phyloP scores from a whole-genome alignment of 176 grass and related monocot genomes.

The Oropetium thomaeum region DNA sequence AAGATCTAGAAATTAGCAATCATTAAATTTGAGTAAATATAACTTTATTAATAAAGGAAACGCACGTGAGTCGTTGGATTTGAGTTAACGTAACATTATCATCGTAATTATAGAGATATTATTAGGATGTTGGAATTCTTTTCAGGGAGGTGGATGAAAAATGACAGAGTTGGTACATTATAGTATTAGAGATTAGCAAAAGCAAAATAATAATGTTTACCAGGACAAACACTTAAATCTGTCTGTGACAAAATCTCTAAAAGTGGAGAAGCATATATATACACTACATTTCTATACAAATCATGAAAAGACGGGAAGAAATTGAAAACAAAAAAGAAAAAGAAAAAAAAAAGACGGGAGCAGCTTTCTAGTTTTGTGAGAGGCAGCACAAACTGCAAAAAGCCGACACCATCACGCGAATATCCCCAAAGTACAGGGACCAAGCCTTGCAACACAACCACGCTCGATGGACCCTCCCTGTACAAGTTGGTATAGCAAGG shows the following conservation, averaged over 20 bases:
- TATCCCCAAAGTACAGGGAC: slow-evolving; percentile 27
- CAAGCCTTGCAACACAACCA: slow-evolving; percentile 1
- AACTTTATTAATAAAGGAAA: no score
- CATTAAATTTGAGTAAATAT: no score
- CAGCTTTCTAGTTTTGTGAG: background rate
- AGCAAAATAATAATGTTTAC: background rate
- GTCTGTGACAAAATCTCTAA: background rate
- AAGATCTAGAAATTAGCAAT: no score
- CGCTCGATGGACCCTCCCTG: slow-evolving; percentile 2
- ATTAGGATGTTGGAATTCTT: no score
- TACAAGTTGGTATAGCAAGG: slow-evolving; percentile 26
- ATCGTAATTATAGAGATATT: no score
- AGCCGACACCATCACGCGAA: slow-evolving; percentile 10
- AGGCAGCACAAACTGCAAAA: background rate
- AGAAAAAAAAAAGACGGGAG: background rate
- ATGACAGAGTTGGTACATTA: no score
- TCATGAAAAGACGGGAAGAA: background rate
- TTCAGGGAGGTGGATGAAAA: no score
- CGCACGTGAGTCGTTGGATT: no score
- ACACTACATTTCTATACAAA: background rate
- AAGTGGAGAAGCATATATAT: background rate
- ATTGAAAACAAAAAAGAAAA: no score
- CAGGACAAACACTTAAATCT: background rate
- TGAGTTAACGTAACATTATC: no score
- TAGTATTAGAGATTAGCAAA: no score